Evolutionary conservation across 345 rosid genomes (phyloP).

Genomic region (Eucalyptus guilfoylei): DNA sequence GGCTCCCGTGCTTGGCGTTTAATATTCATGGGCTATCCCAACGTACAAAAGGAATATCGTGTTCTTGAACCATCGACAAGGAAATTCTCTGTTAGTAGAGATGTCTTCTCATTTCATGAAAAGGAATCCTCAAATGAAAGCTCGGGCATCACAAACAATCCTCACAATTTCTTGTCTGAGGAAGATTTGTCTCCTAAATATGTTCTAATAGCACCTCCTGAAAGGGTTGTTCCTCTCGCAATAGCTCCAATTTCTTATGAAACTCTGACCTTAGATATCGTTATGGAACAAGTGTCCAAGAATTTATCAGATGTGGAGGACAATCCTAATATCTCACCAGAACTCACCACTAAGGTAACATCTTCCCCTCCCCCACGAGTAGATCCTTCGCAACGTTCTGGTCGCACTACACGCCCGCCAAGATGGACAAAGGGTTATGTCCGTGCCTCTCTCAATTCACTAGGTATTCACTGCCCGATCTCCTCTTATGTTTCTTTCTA

Average conservation of each 20-base stretch:
- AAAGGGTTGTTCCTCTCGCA: too few species aligned
- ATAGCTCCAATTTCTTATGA: too few species aligned
- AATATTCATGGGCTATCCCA: not conserved
- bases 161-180: not conserved
- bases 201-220: too few species aligned
- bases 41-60: too few species aligned
- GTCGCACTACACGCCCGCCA: fast-evolving
- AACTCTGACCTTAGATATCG: too few species aligned
- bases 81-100: not conserved
- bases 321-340: not conserved
- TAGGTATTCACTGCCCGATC: fast-evolving
- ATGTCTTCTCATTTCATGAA: not conserved
- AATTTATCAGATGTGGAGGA: not conserved
- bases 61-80: not conserved
- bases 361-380: not conserved
- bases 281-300: too few species aligned
- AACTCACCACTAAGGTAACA: too few species aligned
- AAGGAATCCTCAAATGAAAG: not conserved
- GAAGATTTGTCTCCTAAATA: not conserved
- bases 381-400: fast-evolving
- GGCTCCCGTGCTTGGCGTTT: not conserved
- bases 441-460: not conserved
- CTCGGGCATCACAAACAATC: too few species aligned
- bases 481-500: not conserved
- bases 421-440: not conserved